A percentile compares a stretch with the other conserved stretches of the same genome.
phyloP scores from a whole-genome alignment of 2,329 filamentous ascomycete species.

The Alternaria conjuncta region DNA sequence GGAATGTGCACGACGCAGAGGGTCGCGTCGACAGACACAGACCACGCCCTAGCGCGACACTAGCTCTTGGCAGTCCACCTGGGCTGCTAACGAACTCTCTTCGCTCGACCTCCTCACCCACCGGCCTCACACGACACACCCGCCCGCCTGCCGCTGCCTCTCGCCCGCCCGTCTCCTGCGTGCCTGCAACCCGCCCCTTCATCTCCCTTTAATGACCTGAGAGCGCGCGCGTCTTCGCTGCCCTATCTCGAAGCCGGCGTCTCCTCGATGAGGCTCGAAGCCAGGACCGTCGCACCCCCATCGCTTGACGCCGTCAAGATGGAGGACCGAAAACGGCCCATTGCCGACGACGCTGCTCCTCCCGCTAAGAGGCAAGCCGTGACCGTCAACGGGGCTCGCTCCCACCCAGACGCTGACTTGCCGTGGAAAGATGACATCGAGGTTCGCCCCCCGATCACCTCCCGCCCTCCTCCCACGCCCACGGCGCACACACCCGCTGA shows the following conservation, averaged over 20 bases:
- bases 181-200: slow-evolving; percentile 35
- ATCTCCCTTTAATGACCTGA: slow-evolving; percentile 29
- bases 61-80: slow-evolving; percentile 8
- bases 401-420: slow-evolving; percentile 71
- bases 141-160: slow-evolving; percentile 19
- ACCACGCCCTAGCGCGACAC: slow-evolving; percentile 14
- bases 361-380: slow-evolving; percentile 87
- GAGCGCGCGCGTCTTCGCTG: slow-evolving; percentile 24
- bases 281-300: slow-evolving; percentile 74
- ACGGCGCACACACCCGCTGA: slow-evolving; percentile 41
- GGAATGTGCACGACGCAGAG: background rate
- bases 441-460: slow-evolving; percentile 63
- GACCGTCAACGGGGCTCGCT: slow-evolving; percentile 74
- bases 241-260: slow-evolving; percentile 46
- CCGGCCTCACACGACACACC: slow-evolving; percentile 36
- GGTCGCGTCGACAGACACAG: slow-evolving; percentile 13
- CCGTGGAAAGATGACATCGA: slow-evolving; percentile 74
- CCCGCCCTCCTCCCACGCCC: slow-evolving; percentile 23
- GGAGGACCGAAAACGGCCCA: slow-evolving; percentile 99
- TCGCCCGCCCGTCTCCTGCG: slow-evolving; percentile 10
- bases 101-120: slow-evolving; percentile 26
- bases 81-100: slow-evolving; percentile 25
- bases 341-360: slow-evolving; percentile 83
- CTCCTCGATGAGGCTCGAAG: slow-evolving; percentile 83
- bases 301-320: slow-evolving; percentile 87